phyloP scores from a whole-genome alignment of 179 eudicot genomes.

The Sideroxylon spinosum region DNA sequence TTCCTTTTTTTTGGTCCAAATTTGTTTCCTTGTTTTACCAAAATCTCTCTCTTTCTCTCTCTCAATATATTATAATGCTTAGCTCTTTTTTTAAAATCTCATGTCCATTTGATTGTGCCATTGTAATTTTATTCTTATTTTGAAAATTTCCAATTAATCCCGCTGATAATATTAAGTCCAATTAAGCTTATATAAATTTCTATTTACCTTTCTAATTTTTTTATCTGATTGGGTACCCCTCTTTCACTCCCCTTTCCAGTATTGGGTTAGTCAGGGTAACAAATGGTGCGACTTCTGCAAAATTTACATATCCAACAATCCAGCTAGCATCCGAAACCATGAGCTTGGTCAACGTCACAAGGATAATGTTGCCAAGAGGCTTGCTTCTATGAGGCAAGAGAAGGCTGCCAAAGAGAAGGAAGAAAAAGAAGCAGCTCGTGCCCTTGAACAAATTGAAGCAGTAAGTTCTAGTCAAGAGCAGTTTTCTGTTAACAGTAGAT shows the following conservation, averaged over 20 bases:
- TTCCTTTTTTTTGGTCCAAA: background rate
- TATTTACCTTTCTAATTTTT: background rate
- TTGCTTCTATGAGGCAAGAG: slow-evolving; percentile 70
- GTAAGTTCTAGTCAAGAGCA: slow-evolving; percentile 32
- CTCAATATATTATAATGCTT: background rate
- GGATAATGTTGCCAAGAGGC: slow-evolving; percentile 76
- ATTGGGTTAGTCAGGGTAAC: slow-evolving; percentile 98
- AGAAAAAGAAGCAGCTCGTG: slow-evolving; percentile 56
- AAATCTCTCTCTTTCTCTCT: background rate
- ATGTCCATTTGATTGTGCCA: background rate
- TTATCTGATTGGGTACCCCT: slow-evolving; percentile 1
- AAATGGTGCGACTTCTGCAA: slow-evolving; percentile 97
- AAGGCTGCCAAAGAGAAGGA: slow-evolving; percentile 79
- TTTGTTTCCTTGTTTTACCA: background rate
- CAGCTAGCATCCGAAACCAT: slow-evolving; percentile 81
- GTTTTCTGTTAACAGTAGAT: background rate
- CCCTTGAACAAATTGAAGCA: slow-evolving; percentile 80
- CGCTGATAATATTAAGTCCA: background rate
- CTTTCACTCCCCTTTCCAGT: slow-evolving; percentile 39
- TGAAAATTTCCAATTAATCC: background rate
- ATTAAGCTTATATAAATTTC: background rate
- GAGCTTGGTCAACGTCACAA: slow-evolving; percentile 86
- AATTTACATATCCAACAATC: slow-evolving; percentile 71
- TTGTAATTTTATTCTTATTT: background rate
- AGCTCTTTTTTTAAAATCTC: background rate